A percentile compares a stretch with the other conserved stretches of the same genome.
Conservation (phyloP, 768 basidiomycete species). For the Leccinum subtestaceum region DNA sequence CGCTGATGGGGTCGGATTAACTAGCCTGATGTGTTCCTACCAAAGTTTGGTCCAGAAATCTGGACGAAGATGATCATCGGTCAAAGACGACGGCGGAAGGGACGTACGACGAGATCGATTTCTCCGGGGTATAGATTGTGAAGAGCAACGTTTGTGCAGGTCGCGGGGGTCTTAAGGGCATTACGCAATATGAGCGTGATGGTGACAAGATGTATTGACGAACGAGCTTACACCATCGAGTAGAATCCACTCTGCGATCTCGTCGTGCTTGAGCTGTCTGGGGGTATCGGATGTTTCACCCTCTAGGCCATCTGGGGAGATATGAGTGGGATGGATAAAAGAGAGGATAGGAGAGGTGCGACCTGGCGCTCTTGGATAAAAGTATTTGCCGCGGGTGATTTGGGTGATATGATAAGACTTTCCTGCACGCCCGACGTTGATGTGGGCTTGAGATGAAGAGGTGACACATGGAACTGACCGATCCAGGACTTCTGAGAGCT, state of each 20-base stretch:
- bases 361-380: constrained; percentile 68
- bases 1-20: constrained; percentile 1
- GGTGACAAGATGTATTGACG: constrained; percentile 20
- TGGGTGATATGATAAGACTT: constrained; percentile 82
- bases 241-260: constrained; percentile 88
- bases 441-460: neutral
- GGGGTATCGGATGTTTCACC: constrained; percentile 65
- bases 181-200: constrained; percentile 7
- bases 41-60: constrained; percentile 86
- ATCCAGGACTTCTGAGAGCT: constrained; percentile 88
- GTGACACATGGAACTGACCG: constrained; percentile 41
- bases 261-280: constrained; percentile 69
- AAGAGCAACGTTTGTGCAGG: constrained; percentile 86
- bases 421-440: constrained; percentile 39
- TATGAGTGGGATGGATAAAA: neutral
- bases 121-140: constrained; percentile 84
- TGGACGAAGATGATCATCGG: constrained; percentile 24
- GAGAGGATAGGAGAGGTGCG: neutral
- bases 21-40: constrained; percentile 79
- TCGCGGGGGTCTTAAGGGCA: constrained; percentile 71
- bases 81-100: constrained; percentile 2
- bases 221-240: constrained; percentile 63
- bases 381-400: constrained; percentile 65
- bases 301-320: constrained; percentile 44
- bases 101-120: constrained; percentile 83